Base-by-base conservation (phyloP, 768 basidiomycete genomes). In the Panaeolus papilionaceus region DNA sequence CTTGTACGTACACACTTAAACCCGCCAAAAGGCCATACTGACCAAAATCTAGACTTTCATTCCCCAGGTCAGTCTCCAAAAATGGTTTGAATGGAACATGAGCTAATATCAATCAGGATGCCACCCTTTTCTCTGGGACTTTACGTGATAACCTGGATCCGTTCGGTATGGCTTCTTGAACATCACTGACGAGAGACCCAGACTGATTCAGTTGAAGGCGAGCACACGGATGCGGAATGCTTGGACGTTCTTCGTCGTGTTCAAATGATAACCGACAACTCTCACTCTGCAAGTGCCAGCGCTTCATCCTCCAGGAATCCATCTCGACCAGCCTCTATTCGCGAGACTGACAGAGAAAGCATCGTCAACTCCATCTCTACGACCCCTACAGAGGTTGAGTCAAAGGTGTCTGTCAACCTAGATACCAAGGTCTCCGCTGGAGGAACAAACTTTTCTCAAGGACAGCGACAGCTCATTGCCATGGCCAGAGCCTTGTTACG, bases 361-460 rank as follows among this genome's bases (percentile, higher is more conserved):
- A 76, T 78, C 0, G 75, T 77, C 2, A 82, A 84, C 40, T 82
- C 85, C 3, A 67, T 75, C 3, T 81, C 80, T 0, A 84, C 83
- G 1, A 78, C 83, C 0, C 74, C 75, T 11, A 91, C 90, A 0
- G 88, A 90, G 26, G 74, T 83, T 2, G 91, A 92, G 23, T 64
- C 72, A 38, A 91, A 86, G 73, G 83, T 82, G 0, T 80, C 81
- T 0, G 80, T 96, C 37, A 83, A 87, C 0, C 83, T 97, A 3
- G 88, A 93, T 20, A 93, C 91, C 0, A 88, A 91, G 68, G 91
- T 97, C 9, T 93, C 93, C 0, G 84, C 93, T 0, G 95, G 95
- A 0, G 95, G 95, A 0, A 84, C 89, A 38, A 97, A 98, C 80
- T 96, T 98, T 77, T 96, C 93, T 1, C 93, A 95, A 67, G 96